These are phyloP conservation scores for Botrytis tulipae DNA, from an alignment of 2,329 filamentous ascomycete species.

Conservation along the genomic window DNA sequence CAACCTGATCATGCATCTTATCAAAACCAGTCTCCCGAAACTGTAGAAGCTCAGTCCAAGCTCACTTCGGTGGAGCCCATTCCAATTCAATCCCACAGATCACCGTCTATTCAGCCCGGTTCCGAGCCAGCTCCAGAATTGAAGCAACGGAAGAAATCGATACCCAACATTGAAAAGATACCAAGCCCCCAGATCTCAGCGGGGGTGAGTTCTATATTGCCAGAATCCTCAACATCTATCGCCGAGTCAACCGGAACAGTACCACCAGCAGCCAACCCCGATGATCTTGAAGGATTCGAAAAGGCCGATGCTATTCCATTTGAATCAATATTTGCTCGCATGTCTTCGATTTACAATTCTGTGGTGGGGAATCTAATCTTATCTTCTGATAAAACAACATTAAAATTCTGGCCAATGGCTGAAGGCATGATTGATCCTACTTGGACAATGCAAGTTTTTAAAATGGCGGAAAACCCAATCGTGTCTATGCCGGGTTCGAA, in stretches of 20 bases:
- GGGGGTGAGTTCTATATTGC: background rate
- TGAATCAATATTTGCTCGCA: conserved; percentile 24
- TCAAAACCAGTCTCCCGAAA: background rate
- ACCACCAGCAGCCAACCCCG: background rate
- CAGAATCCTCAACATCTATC: background rate
- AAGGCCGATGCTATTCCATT: conserved; percentile 25
- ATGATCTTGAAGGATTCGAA: conserved; percentile 14
- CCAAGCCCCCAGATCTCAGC: background rate
- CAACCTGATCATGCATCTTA: background rate
- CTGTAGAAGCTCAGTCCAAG: background rate
- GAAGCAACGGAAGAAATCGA: background rate
- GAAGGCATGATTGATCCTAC: conserved; percentile 24
- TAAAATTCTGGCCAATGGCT: conserved; percentile 29
- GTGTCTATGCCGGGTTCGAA: conserved; percentile 34
- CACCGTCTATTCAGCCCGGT: background rate
- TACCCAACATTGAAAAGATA: background rate
- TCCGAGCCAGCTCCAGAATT: background rate
- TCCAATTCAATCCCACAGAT: background rate
- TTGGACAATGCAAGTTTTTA: conserved; percentile 26
- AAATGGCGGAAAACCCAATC: conserved; percentile 32
- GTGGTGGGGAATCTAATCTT: conserved; percentile 34
- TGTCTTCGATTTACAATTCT: conserved; percentile 30
- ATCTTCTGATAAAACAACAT: conserved; percentile 27
- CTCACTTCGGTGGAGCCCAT: no score
- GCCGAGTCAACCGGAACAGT: no score